Conservation (phyloP, 208 protist genomes). For the Trichomonas vaginalis region DNA sequence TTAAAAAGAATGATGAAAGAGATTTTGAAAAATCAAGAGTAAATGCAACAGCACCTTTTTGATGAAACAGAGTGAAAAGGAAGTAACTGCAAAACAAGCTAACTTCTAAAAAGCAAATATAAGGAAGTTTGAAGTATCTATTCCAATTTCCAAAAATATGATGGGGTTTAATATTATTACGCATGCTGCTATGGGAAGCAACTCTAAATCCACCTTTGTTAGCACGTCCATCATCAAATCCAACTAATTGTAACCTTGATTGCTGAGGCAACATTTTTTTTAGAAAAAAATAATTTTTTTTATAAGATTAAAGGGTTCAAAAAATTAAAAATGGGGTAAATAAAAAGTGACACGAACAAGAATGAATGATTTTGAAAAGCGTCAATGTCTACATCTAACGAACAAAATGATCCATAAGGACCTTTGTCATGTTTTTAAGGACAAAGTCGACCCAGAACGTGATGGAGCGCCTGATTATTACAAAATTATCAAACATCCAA, state of each 20-base stretch:
- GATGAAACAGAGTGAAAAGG: background rate
- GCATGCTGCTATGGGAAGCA: background rate
- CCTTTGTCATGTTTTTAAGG: background rate
- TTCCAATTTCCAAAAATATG: background rate
- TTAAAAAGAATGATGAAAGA: background rate
- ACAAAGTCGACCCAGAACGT: background rate
- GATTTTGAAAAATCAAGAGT: background rate
- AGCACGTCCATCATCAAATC: background rate
- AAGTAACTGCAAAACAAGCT: background rate
- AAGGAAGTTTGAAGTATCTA: background rate
- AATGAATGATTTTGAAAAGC: background rate
- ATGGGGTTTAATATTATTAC: background rate
- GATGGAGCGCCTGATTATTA: background rate
- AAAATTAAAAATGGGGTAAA: too few relatives aligned
- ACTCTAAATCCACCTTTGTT: background rate
- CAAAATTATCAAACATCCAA: slow-evolving; percentile 12
- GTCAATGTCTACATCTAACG: background rate
- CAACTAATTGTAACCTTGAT: background rate
- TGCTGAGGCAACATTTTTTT: background rate
- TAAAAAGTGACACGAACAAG: too few relatives aligned
- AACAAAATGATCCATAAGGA: background rate
- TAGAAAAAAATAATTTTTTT: too few relatives aligned
- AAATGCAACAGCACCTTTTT: background rate
- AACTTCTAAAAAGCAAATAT: background rate
- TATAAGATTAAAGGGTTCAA: too few relatives aligned